These are phyloP conservation scores for Leishmania tarentolae DNA, from an alignment of 208 protist genomes.

Conservation along the genomic window DNA sequence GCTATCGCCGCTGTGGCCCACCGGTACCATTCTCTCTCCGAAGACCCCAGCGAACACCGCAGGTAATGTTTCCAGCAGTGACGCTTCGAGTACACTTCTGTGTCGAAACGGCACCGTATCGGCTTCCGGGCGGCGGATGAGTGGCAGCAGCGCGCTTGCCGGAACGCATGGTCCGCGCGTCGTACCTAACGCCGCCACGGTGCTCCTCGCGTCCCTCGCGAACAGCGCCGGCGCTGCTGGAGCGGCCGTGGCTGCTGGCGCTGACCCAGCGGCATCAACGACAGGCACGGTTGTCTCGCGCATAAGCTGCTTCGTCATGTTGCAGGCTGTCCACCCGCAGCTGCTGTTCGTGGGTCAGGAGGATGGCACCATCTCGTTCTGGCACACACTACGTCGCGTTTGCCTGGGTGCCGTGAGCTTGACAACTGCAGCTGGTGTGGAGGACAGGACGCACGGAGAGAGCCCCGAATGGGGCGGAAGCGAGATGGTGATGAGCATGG, in stretches of 20 bases:
- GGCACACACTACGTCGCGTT: constrained; percentile 71
- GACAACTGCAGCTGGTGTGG: constrained; percentile 29
- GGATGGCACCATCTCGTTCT: constrained; percentile 78
- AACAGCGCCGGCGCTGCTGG: background rate
- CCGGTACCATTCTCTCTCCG: background rate
- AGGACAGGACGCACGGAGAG: constrained; percentile 10
- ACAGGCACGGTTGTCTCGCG: constrained; percentile 34
- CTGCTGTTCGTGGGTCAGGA: constrained; percentile 68
- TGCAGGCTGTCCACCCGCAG: constrained; percentile 42
- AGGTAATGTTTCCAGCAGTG: background rate
- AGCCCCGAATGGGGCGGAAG: constrained; percentile 5
- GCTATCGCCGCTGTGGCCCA: constrained; percentile 4
- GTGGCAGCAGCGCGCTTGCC: background rate
- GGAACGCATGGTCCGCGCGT: background rate
- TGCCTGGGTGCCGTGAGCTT: constrained; percentile 67
- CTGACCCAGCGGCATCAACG: background rate
- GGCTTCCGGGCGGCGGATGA: background rate
- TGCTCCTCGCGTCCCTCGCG: background rate
- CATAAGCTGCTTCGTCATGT: constrained; percentile 45
- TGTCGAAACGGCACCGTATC: background rate
- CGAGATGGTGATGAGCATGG: constrained; percentile 26
- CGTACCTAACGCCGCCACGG: background rate
- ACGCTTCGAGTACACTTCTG: background rate
- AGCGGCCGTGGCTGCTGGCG: background rate
- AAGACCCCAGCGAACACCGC: background rate